Conservation (phyloP, 192 early-diverging fungal genomes). For the Anaeromyces robustus region DNA sequence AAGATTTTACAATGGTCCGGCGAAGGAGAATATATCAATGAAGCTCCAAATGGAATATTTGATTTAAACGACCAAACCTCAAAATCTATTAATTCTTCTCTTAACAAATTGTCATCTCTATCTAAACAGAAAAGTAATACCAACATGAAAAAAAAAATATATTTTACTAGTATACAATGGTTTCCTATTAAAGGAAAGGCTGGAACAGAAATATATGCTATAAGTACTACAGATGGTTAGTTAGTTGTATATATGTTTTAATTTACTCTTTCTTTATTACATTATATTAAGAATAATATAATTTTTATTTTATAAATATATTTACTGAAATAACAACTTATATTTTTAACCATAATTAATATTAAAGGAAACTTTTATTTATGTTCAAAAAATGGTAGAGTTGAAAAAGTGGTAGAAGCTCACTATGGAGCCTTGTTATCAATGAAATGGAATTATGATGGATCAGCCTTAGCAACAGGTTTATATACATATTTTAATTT, state of each 20-base stretch:
- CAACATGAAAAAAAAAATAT: slow-evolving; percentile 3
- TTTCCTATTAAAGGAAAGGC: slow-evolving; percentile 23
- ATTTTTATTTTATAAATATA: too few species aligned
- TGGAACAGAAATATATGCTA: slow-evolving; percentile 24
- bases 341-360: not conserved
- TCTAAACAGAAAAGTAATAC: slow-evolving; percentile 3
- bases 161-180: slow-evolving; percentile 34
- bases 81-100: not conserved
- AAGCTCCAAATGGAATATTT: slow-evolving; percentile 12
- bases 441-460: slow-evolving; percentile 37
- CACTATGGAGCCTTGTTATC: slow-evolving; percentile 32
- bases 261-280: not conserved
- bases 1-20: slow-evolving; percentile 28
- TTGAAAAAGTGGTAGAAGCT: slow-evolving; percentile 38
- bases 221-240: slow-evolving; percentile 34
- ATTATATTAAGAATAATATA: too few species aligned
- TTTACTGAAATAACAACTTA: too few species aligned
- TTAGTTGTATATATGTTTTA: too few species aligned
- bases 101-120: not conserved
- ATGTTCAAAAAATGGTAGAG: slow-evolving; percentile 25
- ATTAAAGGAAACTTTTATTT: slow-evolving; percentile 32
- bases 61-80: slow-evolving; percentile 3
- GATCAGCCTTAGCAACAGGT: slow-evolving; percentile 32
- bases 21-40: slow-evolving; percentile 30
- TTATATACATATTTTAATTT: not conserved